Evolutionary conservation across 2,329 filamentous ascomycete species (phyloP), one percentile per base, ranked within the genome.

Genomic region (Magnaporthales sp.): DNA sequence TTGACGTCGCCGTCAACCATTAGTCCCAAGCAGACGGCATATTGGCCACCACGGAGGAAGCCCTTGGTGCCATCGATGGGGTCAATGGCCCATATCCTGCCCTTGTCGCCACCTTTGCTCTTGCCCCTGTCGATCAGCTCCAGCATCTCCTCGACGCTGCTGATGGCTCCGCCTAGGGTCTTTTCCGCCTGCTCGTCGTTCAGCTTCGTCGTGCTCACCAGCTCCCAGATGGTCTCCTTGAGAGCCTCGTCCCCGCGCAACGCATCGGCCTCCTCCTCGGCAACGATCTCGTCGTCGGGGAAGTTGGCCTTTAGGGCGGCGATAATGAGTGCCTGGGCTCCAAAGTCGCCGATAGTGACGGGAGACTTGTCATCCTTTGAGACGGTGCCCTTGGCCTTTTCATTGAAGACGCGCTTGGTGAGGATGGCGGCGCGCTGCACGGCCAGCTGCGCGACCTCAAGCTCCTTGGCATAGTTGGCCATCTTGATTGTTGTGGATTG

Each of bases 21-120:
- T 72, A 99, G 83, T 46, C 87, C 95, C 5, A 99, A 85, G 76
- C 94, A 97, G 66, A 99, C 93, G 66, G 95, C 96, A 76, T 99
- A 99, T 81, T 99, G 95, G 54, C 93, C 96, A 66, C 95, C 95
- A 69, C 96, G 87, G 68, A 99, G 83, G 81, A 99, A 99, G 31
- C 95, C 96, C 81, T 97, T 97, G 66, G 95, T 99, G 71, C 95
- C 95, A 78, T 99, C 95, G 69, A 99, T 97, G 68, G 95, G 95
- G 78, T 99, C 95, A 67, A 99, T 88, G 56, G 94, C 91, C 95
- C 95, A 99, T 77, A 98, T 92, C 71, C 95, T 85, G 69, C 92
- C 93, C 70, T 81, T 84, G 68, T 80, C 77, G 30, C 92, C 92
- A 68, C 92, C 92, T 67, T 85, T 79, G 78, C 89, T 91, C 75